Percentiles rank a stretch among this genome's conserved stretches.
Conservation (phyloP, 2,329 filamentous ascomycete species). For the Alternaria rosae region DNA sequence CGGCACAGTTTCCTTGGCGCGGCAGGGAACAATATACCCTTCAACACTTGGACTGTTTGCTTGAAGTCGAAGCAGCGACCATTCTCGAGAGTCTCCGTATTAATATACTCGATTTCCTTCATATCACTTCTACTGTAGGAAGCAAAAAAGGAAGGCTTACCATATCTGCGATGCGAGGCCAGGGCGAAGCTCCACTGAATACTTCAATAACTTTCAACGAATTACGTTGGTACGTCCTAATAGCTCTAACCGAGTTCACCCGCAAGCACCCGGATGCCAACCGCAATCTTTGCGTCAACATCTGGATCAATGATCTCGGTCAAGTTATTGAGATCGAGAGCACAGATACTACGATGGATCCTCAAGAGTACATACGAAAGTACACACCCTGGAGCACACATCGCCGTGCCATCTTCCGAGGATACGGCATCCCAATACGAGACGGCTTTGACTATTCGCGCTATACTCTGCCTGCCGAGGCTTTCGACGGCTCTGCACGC, state of each 20-base stretch:
- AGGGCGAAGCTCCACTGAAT: not conserved
- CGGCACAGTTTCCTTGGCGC: not conserved
- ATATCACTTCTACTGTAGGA: not conserved
- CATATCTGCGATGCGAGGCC: not conserved
- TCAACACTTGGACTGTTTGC: not conserved
- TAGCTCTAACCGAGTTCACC: not conserved
- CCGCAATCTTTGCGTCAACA: not conserved
- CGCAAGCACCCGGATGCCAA: not conserved
- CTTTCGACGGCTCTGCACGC: not conserved
- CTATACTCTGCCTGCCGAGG: not conserved
- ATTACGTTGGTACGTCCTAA: not conserved
- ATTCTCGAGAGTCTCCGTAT: not conserved
- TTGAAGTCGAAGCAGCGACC: not conserved
- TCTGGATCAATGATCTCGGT: not conserved
- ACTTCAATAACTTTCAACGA: not conserved
- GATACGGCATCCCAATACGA: too few relatives aligned
- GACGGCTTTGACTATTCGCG: too few relatives aligned
- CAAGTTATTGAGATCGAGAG: not conserved
- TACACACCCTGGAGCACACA: not conserved
- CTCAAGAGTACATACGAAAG: not conserved
- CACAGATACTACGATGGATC: not conserved
- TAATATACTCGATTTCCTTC: not conserved
- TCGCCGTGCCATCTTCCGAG: not conserved
- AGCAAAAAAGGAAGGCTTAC: not conserved
- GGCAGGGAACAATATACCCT: not conserved